Evolutionary conservation across 805 yeast species (phyloP), one percentile per base, ranked within the genome.

Genomic region (Hanseniaspora meyeri): DNA sequence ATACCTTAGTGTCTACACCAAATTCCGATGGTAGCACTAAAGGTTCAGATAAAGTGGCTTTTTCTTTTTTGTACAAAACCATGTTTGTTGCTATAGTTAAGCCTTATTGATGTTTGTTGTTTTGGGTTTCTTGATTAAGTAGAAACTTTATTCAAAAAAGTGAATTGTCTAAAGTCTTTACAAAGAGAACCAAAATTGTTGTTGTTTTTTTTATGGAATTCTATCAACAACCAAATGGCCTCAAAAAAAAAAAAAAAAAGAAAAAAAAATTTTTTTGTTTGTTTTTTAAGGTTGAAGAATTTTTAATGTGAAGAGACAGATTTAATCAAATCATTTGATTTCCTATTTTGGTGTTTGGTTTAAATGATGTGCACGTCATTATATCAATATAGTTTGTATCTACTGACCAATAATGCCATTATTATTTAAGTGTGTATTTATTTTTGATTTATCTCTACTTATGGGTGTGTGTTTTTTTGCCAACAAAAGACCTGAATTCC

Each of bases 11-110:
- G 48, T 75, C 72, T 43, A 77, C 64, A 40, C 43, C 48, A 20
- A 53, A 53, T 62, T 83, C 80, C 2, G 62, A 63, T 0, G 90
- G 89, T 2, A 83, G 63, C 11, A 74, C 70, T 1, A 79, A 80
- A 0, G 87, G 82, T 16, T 75, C 76, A 14, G 78, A 76, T 59
- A 78, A 77, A 2, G 74, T 72, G 43, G 85, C 87, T 38, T 82
- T 82, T 66, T 85, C 85, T 59, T 91, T 73, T 65, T 85, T 85
- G 70, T 81, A 85, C 37, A 83, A 71, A 46, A 86, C 95, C 95
- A 84, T 73, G 45, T 14, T 12, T 42, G 31, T 24, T 42, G 17
- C 6, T 24, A 24, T 42, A 24, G n/a, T 20, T 9, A 19, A 20
- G 27, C 32, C 34, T 54, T 45, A 24, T 43, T 17, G 20, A 17